Evolutionary conservation across 2,329 filamentous ascomycete genomes (phyloP).

Genomic region (Hypomyces rosellus): DNA sequence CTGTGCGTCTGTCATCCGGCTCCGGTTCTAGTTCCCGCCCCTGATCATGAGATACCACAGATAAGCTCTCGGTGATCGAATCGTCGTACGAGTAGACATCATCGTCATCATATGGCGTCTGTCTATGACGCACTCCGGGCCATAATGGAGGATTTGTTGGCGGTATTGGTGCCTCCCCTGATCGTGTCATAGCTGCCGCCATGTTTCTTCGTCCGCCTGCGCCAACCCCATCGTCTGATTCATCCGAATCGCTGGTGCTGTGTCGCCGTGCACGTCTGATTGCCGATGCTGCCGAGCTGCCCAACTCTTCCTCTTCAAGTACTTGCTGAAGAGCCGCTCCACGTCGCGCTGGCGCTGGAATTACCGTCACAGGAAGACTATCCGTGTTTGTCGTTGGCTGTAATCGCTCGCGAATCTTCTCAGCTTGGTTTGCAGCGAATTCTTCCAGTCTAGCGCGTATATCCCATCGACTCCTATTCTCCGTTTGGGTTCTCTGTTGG

Average conservation of each 20-base stretch:
- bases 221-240: background rate
- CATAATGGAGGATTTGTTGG: slow-evolving; percentile 35
- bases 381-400: slow-evolving; percentile 48
- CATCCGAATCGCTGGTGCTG: slow-evolving; percentile 20
- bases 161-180: slow-evolving; percentile 22
- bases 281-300: slow-evolving; percentile 8
- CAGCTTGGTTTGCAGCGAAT: slow-evolving; percentile 55
- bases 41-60: slow-evolving; percentile 20
- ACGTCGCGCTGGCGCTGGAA: slow-evolving; percentile 54
- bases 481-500: slow-evolving; percentile 14
- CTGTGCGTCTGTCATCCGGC: slow-evolving; percentile 2
- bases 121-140: slow-evolving; percentile 33
- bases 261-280: slow-evolving; percentile 7
- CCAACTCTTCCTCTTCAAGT: slow-evolving; percentile 42
- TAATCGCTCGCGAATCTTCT: slow-evolving; percentile 51
- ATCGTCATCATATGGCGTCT: slow-evolving; percentile 26
- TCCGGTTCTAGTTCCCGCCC: slow-evolving; percentile 20
- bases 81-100: slow-evolving; percentile 27
- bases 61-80: slow-evolving; percentile 24
- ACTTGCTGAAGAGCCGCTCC: slow-evolving; percentile 51
- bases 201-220: slow-evolving; percentile 1
- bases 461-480: slow-evolving; percentile 42
- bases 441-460: slow-evolving; percentile 51
- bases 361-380: slow-evolving; percentile 52
- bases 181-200: slow-evolving; percentile 10